Conservation (phyloP, 805 yeast species). For the Candida rishiriensis region DNA sequence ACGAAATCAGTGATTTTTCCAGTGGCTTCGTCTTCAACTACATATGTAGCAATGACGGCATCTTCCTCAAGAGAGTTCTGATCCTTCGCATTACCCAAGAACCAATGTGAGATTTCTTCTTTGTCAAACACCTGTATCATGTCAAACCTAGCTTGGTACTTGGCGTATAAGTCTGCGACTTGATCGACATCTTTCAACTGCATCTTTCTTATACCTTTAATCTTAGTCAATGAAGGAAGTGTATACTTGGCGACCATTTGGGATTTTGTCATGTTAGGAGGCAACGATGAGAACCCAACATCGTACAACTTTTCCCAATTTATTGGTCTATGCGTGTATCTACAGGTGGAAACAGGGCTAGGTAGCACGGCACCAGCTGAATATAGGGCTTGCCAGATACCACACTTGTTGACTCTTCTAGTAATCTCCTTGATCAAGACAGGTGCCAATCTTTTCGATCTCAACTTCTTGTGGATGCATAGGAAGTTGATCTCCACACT, state of each 20-base stretch:
- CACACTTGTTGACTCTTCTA: conserved; percentile 76
- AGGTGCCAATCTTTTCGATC: conserved; percentile 93
- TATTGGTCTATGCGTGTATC: conserved; percentile 91
- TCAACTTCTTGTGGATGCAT: conserved; percentile 88
- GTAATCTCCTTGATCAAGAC: conserved; percentile 91
- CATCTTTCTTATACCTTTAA: conserved; percentile 58
- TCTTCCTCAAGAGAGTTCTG: conserved; percentile 21
- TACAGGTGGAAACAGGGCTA: conserved; percentile 82
- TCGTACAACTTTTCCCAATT: conserved; percentile 88
- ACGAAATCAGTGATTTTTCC: conserved; percentile 81
- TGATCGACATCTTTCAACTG: conserved; percentile 56
- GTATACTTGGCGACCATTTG: conserved; percentile 61
- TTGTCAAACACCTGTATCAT: conserved; percentile 60
- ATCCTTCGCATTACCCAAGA: conserved; percentile 46
- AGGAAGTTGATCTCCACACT: conserved; percentile 90
- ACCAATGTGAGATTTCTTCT: conserved; percentile 78
- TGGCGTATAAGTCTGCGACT: conserved; percentile 53
- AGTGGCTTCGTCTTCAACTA: conserved; percentile 54
- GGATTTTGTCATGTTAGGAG: conserved; percentile 61
- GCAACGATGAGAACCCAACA: conserved; percentile 84
- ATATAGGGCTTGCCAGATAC: conserved; percentile 94
- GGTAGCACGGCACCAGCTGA: conserved; percentile 92
- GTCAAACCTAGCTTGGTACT: conserved; percentile 68
- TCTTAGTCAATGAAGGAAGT: conserved; percentile 46
- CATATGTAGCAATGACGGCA: conserved; percentile 70